Percentiles rank a stretch among this genome's conserved stretches.
These are phyloP conservation scores for Hortaea sp. DNA, from an alignment of 2,329 filamentous ascomycete species.

Conservation along the genomic window DNA sequence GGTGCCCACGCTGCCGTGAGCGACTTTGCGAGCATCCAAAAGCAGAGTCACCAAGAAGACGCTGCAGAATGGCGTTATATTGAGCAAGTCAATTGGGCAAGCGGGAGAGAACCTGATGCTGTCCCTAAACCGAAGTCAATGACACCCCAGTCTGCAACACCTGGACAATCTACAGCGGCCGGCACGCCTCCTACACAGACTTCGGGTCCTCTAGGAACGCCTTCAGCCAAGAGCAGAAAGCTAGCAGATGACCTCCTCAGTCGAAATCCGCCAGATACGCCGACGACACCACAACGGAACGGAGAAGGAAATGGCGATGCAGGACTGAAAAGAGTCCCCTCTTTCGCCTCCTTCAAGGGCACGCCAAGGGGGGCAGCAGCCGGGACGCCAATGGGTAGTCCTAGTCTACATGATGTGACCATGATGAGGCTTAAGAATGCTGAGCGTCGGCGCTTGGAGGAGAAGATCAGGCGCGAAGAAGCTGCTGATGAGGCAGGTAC, in stretches of 20 bases:
- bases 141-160: neutral
- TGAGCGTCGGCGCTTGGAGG: conserved; percentile 34
- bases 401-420: conserved; percentile 30
- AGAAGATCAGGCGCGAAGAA: conserved; percentile 33
- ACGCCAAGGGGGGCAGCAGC: conserved; percentile 12
- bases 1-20: conserved; percentile 47
- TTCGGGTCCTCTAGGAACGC: neutral
- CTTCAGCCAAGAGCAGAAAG: conserved; percentile 1
- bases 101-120: conserved; percentile 41
- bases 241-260: neutral
- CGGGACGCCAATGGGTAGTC: conserved; percentile 16
- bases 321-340: conserved; percentile 6
- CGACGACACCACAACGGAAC: conserved; percentile 1
- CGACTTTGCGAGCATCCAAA: conserved; percentile 27
- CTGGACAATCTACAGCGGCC: neutral
- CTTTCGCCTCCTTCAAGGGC: conserved; percentile 24
- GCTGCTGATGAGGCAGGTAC: neutral
- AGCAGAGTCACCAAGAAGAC: conserved; percentile 10
- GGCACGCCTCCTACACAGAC: too few relatives aligned
- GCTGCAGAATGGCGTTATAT: conserved; percentile 38
- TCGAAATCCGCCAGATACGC: neutral
- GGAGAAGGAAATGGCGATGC: neutral
- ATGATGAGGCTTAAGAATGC: conserved; percentile 37
- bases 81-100: conserved; percentile 47
- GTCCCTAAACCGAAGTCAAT: conserved; percentile 13